phyloP scores from a whole-genome alignment of 768 basidiomycete genomes.

The Neoboletus brunneissimus region DNA sequence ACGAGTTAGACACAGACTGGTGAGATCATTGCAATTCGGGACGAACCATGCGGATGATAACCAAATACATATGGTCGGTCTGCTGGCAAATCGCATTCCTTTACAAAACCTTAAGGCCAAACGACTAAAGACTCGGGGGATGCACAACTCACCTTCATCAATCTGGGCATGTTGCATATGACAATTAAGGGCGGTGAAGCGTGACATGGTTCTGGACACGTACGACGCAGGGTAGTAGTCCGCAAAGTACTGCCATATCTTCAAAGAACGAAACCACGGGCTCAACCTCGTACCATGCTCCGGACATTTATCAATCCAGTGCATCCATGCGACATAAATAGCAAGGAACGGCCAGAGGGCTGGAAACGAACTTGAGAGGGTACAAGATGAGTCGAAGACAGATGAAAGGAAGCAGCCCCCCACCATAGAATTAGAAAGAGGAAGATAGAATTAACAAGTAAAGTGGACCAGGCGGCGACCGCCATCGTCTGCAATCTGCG shows the following conservation, averaged over 20 bases:
- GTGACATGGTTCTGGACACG: constrained; percentile 34
- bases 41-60: constrained; percentile 93
- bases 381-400: neutral
- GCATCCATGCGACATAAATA: constrained; percentile 76
- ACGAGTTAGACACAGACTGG: neutral
- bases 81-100: constrained; percentile 86
- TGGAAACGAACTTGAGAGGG: constrained; percentile 71
- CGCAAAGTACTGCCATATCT: constrained; percentile 88
- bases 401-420: constrained; percentile 21
- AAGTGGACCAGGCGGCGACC: constrained; percentile 85
- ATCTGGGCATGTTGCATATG: neutral
- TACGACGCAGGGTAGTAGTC: constrained; percentile 89
- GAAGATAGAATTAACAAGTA: constrained; percentile 64
- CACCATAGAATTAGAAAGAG: constrained; percentile 82
- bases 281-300: constrained; percentile 69
- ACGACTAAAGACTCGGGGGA: neutral
- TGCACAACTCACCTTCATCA: constrained; percentile 35
- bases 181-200: neutral
- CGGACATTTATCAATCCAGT: constrained; percentile 72
- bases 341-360: constrained; percentile 82
- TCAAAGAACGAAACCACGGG: constrained; percentile 66
- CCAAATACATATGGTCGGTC: constrained; percentile 96
- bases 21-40: neutral
- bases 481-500: constrained; percentile 85
- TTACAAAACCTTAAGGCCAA: neutral